Conservation (phyloP, 2,329 filamentous ascomycete species). For the Epichloe scottii region DNA sequence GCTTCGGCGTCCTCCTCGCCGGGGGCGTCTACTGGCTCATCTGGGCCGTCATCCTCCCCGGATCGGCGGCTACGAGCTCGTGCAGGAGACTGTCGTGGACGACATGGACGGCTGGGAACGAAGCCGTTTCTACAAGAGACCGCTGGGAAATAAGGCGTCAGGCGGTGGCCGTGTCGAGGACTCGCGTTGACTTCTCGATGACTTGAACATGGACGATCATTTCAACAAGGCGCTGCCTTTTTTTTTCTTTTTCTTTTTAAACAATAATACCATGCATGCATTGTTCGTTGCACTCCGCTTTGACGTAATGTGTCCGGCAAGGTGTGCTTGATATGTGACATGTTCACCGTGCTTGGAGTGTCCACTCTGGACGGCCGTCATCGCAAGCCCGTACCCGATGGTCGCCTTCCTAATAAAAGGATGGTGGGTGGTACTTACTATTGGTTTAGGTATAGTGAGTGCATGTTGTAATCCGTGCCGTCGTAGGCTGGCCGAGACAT, state of each 20-base stretch:
- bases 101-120: slow-evolving; percentile 51
- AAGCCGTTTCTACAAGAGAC: slow-evolving; percentile 36
- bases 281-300: too few species aligned
- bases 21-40: slow-evolving; percentile 44
- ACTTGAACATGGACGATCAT: slow-evolving; percentile 2
- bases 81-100: slow-evolving; percentile 40
- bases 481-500: too few species aligned
- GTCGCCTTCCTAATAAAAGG: too few species aligned
- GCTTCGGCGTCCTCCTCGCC: slow-evolving; percentile 38
- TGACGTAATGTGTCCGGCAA: too few species aligned
- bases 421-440: too few species aligned
- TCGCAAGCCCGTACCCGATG: too few species aligned
- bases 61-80: slow-evolving; percentile 41
- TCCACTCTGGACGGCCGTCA: too few species aligned
- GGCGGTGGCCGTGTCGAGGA: not conserved
- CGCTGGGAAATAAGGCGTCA: slow-evolving; percentile 12
- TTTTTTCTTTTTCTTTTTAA: not conserved
- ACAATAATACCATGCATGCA: too few species aligned
- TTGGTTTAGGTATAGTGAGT: too few species aligned
- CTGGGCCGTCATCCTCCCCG: slow-evolving; percentile 40
- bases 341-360: too few species aligned
- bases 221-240: slow-evolving; percentile 4
- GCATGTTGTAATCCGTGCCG: too few species aligned
- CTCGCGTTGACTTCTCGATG: not conserved
- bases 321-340: too few species aligned